Evolutionary conservation across 352 stramenopile species (phyloP).

Genomic region (Globisporangium okanoganense): DNA sequence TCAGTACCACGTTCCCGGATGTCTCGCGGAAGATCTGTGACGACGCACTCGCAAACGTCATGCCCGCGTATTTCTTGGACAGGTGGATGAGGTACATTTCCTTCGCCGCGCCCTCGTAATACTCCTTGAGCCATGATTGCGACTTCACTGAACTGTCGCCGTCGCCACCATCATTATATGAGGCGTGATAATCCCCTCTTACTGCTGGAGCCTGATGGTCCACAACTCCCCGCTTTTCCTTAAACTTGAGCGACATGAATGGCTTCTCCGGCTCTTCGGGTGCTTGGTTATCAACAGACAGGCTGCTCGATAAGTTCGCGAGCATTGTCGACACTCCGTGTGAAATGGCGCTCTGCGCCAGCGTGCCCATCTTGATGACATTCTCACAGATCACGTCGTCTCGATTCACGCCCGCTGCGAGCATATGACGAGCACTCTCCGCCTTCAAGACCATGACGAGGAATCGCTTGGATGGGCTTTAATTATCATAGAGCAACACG

Average conservation of each 20-base stretch:
- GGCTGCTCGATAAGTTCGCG: conserved; percentile 75
- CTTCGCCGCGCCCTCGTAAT: conserved; percentile 73
- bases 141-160: background rate
- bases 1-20: conserved; percentile 62
- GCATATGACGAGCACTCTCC: conserved; percentile 75
- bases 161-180: background rate
- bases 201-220: conserved; percentile 11
- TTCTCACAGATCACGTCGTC: conserved; percentile 88
- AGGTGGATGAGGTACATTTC: conserved; percentile 85
- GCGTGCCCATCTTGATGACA: conserved; percentile 82
- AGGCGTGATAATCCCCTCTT: background rate
- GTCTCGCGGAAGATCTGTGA: conserved; percentile 65
- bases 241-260: conserved; percentile 19
- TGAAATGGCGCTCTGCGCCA: conserved; percentile 74
- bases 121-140: conserved; percentile 56
- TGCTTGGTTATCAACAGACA: conserved; percentile 52
- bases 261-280: conserved; percentile 11
- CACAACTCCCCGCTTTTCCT: conserved; percentile 26
- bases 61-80: conserved; percentile 67
- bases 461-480: conserved; percentile 54
- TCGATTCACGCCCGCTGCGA: conserved; percentile 64
- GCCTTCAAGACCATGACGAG: conserved; percentile 74
- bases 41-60: conserved; percentile 66
- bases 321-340: conserved; percentile 84
- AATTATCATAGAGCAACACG: background rate